phyloP scores from a whole-genome alignment of 495 filamentous ascomycete species.

The Aspergillus avenaceus region DNA sequence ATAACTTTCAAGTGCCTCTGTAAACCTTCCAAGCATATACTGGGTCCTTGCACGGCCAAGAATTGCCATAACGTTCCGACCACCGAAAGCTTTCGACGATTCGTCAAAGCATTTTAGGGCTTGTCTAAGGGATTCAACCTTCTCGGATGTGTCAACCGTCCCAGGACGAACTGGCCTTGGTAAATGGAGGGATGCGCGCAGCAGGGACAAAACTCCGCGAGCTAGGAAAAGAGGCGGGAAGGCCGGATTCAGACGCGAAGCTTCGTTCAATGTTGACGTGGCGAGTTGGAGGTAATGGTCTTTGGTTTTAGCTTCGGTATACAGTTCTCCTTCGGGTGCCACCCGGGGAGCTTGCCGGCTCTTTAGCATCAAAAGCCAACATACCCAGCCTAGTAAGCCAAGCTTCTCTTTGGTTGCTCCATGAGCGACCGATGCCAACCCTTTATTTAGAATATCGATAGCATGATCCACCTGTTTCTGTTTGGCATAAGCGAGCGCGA shows the following conservation, averaged over 20 bases:
- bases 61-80: constrained; percentile 84
- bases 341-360: constrained; percentile 85
- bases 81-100: constrained; percentile 74
- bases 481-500: constrained; percentile 95
- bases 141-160: constrained; percentile 65
- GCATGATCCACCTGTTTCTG: constrained; percentile 88
- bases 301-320: constrained; percentile 78
- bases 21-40: constrained; percentile 77
- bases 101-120: constrained; percentile 92
- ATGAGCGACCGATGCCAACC: constrained; percentile 66
- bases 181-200: constrained; percentile 79
- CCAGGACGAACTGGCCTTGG: constrained; percentile 59
- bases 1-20: constrained; percentile 77
- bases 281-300: constrained; percentile 90
- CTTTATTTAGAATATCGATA: constrained; percentile 87
- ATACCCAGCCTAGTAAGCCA: constrained; percentile 74
- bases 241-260: constrained; percentile 85
- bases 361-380: constrained; percentile 91
- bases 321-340: constrained; percentile 54
- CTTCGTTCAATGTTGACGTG: constrained; percentile 87
- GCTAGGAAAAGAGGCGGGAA: constrained; percentile 86
- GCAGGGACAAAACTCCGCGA: constrained; percentile 82
- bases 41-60: constrained; percentile 81
- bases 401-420: constrained; percentile 79
- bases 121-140: constrained; percentile 71